These are phyloP conservation scores for Neofusicoccum parvum DNA, from an alignment of 2,329 filamentous ascomycete genomes.

Conservation along the genomic window DNA sequence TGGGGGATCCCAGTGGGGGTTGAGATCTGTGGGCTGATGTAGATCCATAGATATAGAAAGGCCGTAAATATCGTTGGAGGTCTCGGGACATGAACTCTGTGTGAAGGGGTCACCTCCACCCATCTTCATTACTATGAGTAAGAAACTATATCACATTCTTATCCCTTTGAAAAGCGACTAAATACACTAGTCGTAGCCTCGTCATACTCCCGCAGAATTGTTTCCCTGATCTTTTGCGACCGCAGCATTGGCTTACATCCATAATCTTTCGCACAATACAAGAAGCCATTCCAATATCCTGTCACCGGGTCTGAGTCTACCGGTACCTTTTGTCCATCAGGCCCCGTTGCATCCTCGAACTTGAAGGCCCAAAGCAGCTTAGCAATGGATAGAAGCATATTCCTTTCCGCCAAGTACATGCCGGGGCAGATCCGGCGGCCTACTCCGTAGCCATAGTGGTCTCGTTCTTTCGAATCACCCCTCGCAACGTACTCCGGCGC, in stretches of 20 bases:
- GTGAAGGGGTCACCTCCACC: no score
- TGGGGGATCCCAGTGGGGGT: no score
- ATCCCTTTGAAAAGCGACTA: no score
- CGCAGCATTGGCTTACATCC: not conserved
- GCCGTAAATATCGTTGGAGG: no score
- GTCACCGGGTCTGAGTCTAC: slow-evolving; percentile 8
- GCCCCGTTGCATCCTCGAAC: slow-evolving; percentile 9
- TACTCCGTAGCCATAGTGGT: slow-evolving; percentile 53
- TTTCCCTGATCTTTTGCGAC: not conserved
- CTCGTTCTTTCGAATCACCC: slow-evolving; percentile 36
- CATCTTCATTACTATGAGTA: no score
- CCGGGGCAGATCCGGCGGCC: slow-evolving; percentile 58
- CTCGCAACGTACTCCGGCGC: not conserved
- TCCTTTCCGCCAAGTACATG: slow-evolving; percentile 54
- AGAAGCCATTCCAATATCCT: slow-evolving; percentile 18
- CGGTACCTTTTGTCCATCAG: not conserved
- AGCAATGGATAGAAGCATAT: slow-evolving; percentile 40
- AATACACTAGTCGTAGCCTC: no score
- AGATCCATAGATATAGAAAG: no score
- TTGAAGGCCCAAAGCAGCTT: slow-evolving; percentile 23
- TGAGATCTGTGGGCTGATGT: no score
- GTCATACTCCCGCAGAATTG: slow-evolving; percentile 7
- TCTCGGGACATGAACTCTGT: no score
- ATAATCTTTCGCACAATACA: slow-evolving; percentile 12
- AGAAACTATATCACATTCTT: no score